A percentile compares a stretch with the other conserved stretches of the same genome.
Evolutionary conservation across 1,139 yeast genomes (phyloP).

Genomic region (Hanseniaspora sp.): DNA sequence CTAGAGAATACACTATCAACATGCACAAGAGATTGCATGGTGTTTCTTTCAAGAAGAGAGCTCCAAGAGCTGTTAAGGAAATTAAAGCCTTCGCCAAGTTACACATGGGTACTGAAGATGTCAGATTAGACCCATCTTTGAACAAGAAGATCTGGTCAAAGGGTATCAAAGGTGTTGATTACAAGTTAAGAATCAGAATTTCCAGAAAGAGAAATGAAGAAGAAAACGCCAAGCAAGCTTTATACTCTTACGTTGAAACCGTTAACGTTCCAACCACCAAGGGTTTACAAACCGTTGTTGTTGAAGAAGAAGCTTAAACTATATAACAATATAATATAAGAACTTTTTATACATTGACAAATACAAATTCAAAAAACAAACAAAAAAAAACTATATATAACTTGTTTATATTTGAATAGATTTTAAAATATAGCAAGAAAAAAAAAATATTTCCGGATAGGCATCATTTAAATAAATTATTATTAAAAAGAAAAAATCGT

Average conservation of each 20-base stretch:
- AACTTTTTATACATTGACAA: slow-evolving; percentile 1
- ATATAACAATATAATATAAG: slow-evolving; percentile 19
- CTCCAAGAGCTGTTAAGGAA: slow-evolving; percentile 99
- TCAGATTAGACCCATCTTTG: slow-evolving; percentile 96
- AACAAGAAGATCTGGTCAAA: slow-evolving; percentile 98
- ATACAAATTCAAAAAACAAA: not conserved
- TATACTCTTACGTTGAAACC: slow-evolving; percentile 97
- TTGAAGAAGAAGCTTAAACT: slow-evolving; percentile 70
- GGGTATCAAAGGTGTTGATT: slow-evolving; percentile 98
- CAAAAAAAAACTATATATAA: not conserved
- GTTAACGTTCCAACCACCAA: slow-evolving; percentile 88
- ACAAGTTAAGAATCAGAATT: slow-evolving; percentile 97
- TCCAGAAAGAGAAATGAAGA: slow-evolving; percentile 99
- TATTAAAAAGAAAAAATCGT: slow-evolving; percentile 9
- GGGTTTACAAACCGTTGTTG: slow-evolving; percentile 97
- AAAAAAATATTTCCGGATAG: not conserved
- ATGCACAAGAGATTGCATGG: slow-evolving; percentile 99
- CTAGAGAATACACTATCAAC: slow-evolving; percentile 99
- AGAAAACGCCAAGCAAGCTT: slow-evolving; percentile 97
- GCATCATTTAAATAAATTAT: not conserved
- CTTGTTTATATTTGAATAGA: not conserved
- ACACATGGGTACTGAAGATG: slow-evolving; percentile 99
- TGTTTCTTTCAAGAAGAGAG: slow-evolving; percentile 98
- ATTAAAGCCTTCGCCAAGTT: slow-evolving; percentile 96
- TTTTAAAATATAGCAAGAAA: not conserved